A percentile compares a stretch with the other conserved stretches of the same genome.
phyloP scores from a whole-genome alignment of 177 flowering plant species.

The Vitis hybrid region DNA sequence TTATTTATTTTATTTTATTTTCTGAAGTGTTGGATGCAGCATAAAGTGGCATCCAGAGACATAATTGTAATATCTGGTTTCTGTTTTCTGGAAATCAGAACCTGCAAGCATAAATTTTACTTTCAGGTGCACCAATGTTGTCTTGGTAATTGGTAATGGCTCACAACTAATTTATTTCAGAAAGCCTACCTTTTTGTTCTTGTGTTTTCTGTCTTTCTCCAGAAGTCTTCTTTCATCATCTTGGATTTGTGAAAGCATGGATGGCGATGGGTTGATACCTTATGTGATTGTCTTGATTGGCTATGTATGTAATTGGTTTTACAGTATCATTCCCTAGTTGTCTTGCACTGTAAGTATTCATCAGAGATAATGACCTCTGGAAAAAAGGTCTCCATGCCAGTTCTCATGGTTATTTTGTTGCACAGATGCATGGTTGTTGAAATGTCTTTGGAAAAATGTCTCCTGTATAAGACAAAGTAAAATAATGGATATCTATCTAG shows the following conservation, averaged over 20 bases:
- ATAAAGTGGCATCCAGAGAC: constrained; percentile 89
- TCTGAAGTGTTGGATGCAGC: constrained; percentile 86
- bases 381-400: not conserved
- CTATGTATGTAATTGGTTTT: not conserved
- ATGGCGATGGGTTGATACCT: not conserved
- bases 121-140: constrained; percentile 8
- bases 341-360: constrained; percentile 1
- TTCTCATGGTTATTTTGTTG: too few relatives aligned
- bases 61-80: constrained; percentile 17
- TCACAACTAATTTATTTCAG: not conserved
- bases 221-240: not conserved
- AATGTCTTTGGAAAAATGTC: too few relatives aligned
- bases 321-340: not conserved
- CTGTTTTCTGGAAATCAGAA: constrained; percentile 9
- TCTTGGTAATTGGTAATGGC: constrained; percentile 1
- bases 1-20: constrained; percentile 1
- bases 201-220: not conserved
- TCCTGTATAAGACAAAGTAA: too few relatives aligned
- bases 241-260: not conserved
- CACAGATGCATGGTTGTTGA: too few relatives aligned
- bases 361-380: not conserved
- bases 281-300: not conserved
- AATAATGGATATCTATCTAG: too few relatives aligned
- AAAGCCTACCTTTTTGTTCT: not conserved
- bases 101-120: not conserved